Evolutionary conservation across 768 basidiomycete species (phyloP).

Genomic region (Imleria badia): DNA sequence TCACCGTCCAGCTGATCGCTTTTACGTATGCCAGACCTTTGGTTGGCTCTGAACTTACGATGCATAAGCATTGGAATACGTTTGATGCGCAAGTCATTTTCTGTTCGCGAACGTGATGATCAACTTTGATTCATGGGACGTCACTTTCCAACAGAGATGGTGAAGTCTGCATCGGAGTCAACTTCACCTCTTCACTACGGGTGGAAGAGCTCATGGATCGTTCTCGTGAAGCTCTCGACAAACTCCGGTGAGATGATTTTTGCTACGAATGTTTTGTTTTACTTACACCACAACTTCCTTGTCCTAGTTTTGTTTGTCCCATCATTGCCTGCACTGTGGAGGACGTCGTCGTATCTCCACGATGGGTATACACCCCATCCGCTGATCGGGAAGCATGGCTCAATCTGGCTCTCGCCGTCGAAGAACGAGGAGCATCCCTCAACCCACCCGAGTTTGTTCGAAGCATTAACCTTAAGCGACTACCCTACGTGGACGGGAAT

Average conservation of each 20-base stretch:
- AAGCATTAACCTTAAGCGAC: slow-evolving; percentile 13
- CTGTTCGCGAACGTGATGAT: not conserved
- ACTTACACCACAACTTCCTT: no score
- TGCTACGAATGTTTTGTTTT: no score
- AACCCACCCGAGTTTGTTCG: slow-evolving; percentile 17
- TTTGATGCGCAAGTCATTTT: slow-evolving; percentile 13
- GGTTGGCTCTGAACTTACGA: slow-evolving; percentile 16
- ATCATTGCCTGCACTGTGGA: slow-evolving; percentile 18
- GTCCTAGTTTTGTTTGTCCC: slow-evolving; percentile 17
- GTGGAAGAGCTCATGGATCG: slow-evolving; percentile 8
- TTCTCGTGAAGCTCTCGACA: slow-evolving; percentile 14
- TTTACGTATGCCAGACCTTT: not conserved
- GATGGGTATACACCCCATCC: slow-evolving; percentile 24
- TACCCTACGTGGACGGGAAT: slow-evolving; percentile 14
- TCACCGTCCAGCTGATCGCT: not conserved
- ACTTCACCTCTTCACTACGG: slow-evolving; percentile 10
- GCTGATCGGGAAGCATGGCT: slow-evolving; percentile 24
- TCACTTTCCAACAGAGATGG: slow-evolving; percentile 6
- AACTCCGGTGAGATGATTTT: slow-evolving; percentile 15
- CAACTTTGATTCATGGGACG: no score
- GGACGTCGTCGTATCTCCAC: slow-evolving; percentile 6
- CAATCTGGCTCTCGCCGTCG: slow-evolving; percentile 16
- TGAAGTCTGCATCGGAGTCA: slow-evolving; percentile 18
- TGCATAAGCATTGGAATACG: slow-evolving; percentile 11
- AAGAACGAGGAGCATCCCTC: slow-evolving; percentile 17